These are phyloP conservation scores for Pholiota microspora DNA, from an alignment of 768 basidiomycete genomes.

Conservation along the genomic window DNA sequence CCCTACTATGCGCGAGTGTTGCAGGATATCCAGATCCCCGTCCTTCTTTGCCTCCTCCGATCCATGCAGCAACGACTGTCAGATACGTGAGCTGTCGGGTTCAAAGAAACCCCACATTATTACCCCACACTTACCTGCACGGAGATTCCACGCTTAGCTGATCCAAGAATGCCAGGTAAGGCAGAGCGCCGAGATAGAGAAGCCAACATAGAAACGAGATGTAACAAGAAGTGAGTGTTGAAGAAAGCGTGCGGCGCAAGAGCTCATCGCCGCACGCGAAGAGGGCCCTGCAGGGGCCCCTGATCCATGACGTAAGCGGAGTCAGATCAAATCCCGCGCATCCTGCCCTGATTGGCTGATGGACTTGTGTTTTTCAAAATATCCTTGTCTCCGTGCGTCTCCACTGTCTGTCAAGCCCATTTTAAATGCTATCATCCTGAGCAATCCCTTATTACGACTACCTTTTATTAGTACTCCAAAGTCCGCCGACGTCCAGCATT, in stretches of 20 bases:
- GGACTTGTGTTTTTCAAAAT: background rate
- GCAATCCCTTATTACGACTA: background rate
- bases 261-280: slow-evolving; percentile 17
- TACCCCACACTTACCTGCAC: slow-evolving; percentile 50
- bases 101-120: background rate
- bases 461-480: background rate
- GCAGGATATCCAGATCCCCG: slow-evolving; percentile 70
- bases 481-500: background rate
- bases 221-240: slow-evolving; percentile 7
- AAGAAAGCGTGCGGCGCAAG: slow-evolving; percentile 12
- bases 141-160: slow-evolving; percentile 50
- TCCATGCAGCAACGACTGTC: slow-evolving; percentile 87
- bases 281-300: background rate
- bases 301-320: slow-evolving; percentile 29
- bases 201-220: slow-evolving; percentile 28
- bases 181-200: slow-evolving; percentile 28
- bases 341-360: background rate
- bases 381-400: background rate
- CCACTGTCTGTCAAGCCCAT: background rate
- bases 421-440: background rate
- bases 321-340: slow-evolving; percentile 1
- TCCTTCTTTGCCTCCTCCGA: slow-evolving; percentile 85
- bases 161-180: slow-evolving; percentile 21
- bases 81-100: too few species aligned
- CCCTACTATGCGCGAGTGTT: slow-evolving; percentile 88